Percentiles rank a stretch among this genome's conserved stretches.
phyloP scores from a whole-genome alignment of 306 rosid species.

The Malus asiatica region DNA sequence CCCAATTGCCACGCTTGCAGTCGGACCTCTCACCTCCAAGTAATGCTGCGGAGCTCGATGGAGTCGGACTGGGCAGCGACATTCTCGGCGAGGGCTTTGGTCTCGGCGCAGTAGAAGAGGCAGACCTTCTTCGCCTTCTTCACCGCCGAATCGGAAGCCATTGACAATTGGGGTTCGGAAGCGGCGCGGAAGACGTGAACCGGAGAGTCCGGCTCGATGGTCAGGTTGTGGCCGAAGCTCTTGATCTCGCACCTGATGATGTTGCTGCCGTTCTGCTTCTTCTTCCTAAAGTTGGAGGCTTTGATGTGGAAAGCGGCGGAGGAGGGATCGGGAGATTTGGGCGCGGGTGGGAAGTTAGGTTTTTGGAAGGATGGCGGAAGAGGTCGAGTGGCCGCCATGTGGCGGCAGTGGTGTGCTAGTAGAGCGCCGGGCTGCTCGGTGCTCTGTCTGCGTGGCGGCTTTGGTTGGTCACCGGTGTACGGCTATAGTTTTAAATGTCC shows the following conservation, averaged over 20 bases:
- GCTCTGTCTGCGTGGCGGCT: not conserved
- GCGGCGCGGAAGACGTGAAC: slow-evolving; percentile 23
- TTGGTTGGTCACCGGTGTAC: not conserved
- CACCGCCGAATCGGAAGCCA: slow-evolving; percentile 39
- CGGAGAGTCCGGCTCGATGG: slow-evolving; percentile 31
- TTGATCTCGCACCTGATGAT: slow-evolving; percentile 44
- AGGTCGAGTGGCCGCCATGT: slow-evolving; percentile 59
- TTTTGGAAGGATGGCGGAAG: slow-evolving; percentile 26
- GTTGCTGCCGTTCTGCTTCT: not conserved
- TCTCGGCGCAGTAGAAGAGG: slow-evolving; percentile 80
- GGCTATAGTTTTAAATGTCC: not conserved
- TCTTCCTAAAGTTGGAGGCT: slow-evolving; percentile 1
- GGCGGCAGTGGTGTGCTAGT: slow-evolving; percentile 22
- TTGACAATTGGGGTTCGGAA: slow-evolving; percentile 33
- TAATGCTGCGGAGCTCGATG: slow-evolving; percentile 65
- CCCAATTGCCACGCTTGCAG: not conserved
- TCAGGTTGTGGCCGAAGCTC: slow-evolving; percentile 47
- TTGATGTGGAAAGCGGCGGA: slow-evolving; percentile 4
- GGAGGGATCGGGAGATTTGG: slow-evolving; percentile 18
- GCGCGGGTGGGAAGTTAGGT: slow-evolving; percentile 1
- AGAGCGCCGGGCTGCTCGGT: not conserved
- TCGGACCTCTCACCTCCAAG: slow-evolving; percentile 50
- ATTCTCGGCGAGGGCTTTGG: slow-evolving; percentile 63
- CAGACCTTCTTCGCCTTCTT: slow-evolving; percentile 55
- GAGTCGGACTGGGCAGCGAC: slow-evolving; percentile 61